A percentile compares a stretch with the other conserved stretches of the same genome.
These are phyloP conservation scores for Mycocentrospora acerina DNA, from an alignment of 2,329 filamentous ascomycete species.

Conservation along the genomic window DNA sequence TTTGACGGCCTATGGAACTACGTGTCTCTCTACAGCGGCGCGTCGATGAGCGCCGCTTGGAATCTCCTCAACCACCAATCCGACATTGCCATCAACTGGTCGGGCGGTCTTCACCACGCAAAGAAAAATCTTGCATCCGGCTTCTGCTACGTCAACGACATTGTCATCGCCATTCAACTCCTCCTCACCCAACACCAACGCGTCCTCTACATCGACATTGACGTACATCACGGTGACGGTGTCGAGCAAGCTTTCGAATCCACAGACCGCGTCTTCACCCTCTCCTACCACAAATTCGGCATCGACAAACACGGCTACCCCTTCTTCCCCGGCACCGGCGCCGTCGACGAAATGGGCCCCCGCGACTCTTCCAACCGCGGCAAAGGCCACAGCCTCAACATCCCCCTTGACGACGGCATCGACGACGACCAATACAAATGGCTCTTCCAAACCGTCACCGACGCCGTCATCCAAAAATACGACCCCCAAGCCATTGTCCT, in stretches of 20 bases:
- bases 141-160: constrained; percentile 99
- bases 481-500: constrained; percentile 88
- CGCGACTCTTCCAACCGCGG: constrained; percentile 81
- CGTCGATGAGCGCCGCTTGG: constrained; percentile 84
- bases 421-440: constrained; percentile 84
- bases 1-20: constrained; percentile 97
- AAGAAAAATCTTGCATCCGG: constrained; percentile 92
- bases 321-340: constrained; percentile 93
- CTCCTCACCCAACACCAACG: constrained; percentile 78
- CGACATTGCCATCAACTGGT: constrained; percentile 97
- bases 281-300: constrained; percentile 97
- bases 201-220: constrained; percentile 92
- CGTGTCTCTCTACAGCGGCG: constrained; percentile 89
- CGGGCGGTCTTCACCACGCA: constrained; percentile 91
- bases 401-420: constrained; percentile 87
- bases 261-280: constrained; percentile 85
- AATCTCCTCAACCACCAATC: constrained; percentile 85
- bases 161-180: constrained; percentile 89
- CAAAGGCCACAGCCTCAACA: constrained; percentile 86
- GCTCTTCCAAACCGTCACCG: constrained; percentile 81
- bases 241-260: constrained; percentile 91
- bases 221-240: constrained; percentile 88
- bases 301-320: constrained; percentile 54
- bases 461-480: constrained; percentile 77
- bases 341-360: constrained; percentile 80